Evolutionary conservation across 345 rosid species (phyloP).

Genomic region (Populus simonii): DNA sequence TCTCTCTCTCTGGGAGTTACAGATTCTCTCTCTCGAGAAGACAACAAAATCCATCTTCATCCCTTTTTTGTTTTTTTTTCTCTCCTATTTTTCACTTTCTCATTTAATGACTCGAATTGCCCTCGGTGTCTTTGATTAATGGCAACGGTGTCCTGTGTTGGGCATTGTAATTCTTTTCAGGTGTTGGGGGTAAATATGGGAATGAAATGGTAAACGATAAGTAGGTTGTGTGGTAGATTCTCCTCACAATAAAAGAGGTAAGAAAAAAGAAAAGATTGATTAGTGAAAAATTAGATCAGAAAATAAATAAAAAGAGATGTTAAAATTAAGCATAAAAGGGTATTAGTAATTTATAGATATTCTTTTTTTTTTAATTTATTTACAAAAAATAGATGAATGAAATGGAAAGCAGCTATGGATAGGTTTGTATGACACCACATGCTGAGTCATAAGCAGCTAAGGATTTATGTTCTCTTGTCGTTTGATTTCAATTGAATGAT

Average conservation of each 20-base stretch:
- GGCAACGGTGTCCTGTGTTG: neutral
- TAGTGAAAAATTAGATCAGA: neutral
- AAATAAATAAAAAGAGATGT: neutral
- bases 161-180: neutral
- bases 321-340: neutral
- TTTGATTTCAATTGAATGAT: no score
- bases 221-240: neutral
- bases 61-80: no score
- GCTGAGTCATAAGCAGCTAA: no score
- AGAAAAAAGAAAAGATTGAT: no score
- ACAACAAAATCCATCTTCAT: neutral
- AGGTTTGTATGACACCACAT: no score
- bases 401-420: neutral
- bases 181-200: neutral
- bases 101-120: neutral
- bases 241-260: no score
- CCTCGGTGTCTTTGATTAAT: neutral
- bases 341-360: neutral
- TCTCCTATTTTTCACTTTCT: neutral
- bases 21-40: neutral
- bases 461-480: no score
- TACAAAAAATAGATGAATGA: neutral
- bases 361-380: neutral
- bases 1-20: neutral
- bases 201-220: neutral